Conservation (phyloP, 768 basidiomycete species). For the Roridomyces roridus region DNA sequence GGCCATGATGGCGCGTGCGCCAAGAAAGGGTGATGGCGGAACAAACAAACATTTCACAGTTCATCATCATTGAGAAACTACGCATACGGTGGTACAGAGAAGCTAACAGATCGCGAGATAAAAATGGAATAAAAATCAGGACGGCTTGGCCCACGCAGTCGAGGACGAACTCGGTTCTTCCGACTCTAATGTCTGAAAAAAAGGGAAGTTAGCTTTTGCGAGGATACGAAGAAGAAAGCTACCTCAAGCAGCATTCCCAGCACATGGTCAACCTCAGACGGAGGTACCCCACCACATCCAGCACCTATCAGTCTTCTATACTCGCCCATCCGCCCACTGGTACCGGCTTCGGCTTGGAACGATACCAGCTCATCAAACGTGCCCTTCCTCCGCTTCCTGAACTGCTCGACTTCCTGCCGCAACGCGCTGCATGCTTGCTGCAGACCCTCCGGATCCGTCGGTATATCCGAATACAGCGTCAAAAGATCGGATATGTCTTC, state of each 20-base stretch:
- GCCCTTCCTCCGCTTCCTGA: conserved; percentile 70
- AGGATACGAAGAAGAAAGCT: conserved; percentile 6
- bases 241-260: conserved; percentile 88
- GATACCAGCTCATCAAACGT: conserved; percentile 79
- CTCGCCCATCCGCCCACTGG: conserved; percentile 86
- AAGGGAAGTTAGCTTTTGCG: conserved; percentile 4
- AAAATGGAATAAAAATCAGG: conserved; percentile 16
- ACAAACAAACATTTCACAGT: too few species aligned
- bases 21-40: background rate
- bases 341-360: conserved; percentile 90
- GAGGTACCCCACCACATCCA: conserved; percentile 86
- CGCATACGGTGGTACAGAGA: background rate
- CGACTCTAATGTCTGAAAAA: conserved; percentile 73
- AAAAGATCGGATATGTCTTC: conserved; percentile 74
- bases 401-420: conserved; percentile 67
- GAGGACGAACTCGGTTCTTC: conserved; percentile 77
- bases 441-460: conserved; percentile 61
- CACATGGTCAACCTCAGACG: conserved; percentile 88
- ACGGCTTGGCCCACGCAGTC: conserved; percentile 43
- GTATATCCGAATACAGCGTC: conserved; percentile 60
- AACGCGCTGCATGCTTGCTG: conserved; percentile 62
- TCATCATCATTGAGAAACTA: background rate
- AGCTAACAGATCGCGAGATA: conserved; percentile 10
- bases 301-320: conserved; percentile 90
- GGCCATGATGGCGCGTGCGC: background rate